Conservation (phyloP, 306 rosid species). For the Vigna radiata region DNA sequence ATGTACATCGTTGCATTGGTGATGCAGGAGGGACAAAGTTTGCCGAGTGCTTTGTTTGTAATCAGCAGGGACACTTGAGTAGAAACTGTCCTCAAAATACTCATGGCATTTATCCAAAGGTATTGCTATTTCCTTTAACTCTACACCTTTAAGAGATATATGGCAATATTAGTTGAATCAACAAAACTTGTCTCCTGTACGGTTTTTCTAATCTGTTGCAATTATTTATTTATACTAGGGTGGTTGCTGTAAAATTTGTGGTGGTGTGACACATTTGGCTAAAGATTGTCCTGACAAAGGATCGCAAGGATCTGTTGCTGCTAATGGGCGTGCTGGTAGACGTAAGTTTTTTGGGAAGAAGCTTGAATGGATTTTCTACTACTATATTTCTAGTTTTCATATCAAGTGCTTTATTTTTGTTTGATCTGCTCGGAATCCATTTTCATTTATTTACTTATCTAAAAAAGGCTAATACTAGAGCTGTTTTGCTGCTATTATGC, state of each 20-base stretch:
- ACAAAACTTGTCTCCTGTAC: not conserved
- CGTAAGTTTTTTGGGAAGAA: constrained; percentile 50
- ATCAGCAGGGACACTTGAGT: constrained; percentile 86
- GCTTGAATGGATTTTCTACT: not conserved
- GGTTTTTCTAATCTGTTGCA: constrained; percentile 34
- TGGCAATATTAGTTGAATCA: not conserved
- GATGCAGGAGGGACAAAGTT: constrained; percentile 86
- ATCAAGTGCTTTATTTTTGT: constrained; percentile 32
- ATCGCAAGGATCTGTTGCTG: constrained; percentile 43
- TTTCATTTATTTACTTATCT: constrained; percentile 19
- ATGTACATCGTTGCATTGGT: constrained; percentile 41
- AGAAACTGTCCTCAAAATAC: constrained; percentile 86
- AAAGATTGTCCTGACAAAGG: constrained; percentile 87
- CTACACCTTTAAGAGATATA: not conserved
- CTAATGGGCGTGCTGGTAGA: constrained; percentile 30
- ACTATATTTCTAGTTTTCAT: constrained; percentile 22
- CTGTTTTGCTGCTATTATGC: constrained; percentile 17
- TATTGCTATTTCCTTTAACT: constrained; percentile 34
- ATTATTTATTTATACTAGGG: constrained; percentile 59
- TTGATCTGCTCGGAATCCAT: not conserved
- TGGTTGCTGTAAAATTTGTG: constrained; percentile 93
- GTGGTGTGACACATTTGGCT: constrained; percentile 94
- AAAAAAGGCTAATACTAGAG: not conserved
- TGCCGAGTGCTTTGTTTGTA: constrained; percentile 92
- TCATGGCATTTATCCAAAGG: constrained; percentile 97